A percentile compares a stretch with the other conserved stretches of the same genome.
Evolutionary conservation across 2,329 filamentous ascomycete species (phyloP).

Genomic region (Pyricularia pennisetigena): DNA sequence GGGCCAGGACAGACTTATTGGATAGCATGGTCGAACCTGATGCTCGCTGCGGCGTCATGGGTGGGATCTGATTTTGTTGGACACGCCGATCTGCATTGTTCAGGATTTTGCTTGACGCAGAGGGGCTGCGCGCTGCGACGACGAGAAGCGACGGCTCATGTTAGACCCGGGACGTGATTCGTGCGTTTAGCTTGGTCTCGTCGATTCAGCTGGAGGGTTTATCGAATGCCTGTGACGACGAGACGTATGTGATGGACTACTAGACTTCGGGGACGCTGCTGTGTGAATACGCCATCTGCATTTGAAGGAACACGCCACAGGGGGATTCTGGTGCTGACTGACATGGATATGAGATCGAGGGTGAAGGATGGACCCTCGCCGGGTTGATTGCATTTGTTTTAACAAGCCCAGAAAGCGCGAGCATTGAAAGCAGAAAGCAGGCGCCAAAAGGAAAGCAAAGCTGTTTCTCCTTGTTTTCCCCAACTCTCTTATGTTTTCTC

Average conservation of each 20-base stretch:
- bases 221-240: neutral
- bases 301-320: neutral
- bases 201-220: neutral
- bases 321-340: neutral
- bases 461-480: neutral
- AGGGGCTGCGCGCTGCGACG: neutral
- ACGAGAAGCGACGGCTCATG: neutral
- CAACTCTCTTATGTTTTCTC: neutral
- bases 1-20: neutral
- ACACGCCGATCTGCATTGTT: neutral
- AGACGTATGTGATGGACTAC: neutral
- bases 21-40: conserved; percentile 1
- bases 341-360: neutral
- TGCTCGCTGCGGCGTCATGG: neutral
- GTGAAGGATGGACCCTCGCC: no score
- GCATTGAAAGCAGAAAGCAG: neutral
- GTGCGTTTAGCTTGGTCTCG: neutral
- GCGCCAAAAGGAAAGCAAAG: neutral
- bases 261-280: neutral
- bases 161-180: neutral
- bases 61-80: neutral
- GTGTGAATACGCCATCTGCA: neutral
- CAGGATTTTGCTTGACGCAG: neutral
- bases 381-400: neutral
- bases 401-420: neutral